phyloP scores from a whole-genome alignment of 2,329 filamentous ascomycete species.

The Claviceps sp. region DNA sequence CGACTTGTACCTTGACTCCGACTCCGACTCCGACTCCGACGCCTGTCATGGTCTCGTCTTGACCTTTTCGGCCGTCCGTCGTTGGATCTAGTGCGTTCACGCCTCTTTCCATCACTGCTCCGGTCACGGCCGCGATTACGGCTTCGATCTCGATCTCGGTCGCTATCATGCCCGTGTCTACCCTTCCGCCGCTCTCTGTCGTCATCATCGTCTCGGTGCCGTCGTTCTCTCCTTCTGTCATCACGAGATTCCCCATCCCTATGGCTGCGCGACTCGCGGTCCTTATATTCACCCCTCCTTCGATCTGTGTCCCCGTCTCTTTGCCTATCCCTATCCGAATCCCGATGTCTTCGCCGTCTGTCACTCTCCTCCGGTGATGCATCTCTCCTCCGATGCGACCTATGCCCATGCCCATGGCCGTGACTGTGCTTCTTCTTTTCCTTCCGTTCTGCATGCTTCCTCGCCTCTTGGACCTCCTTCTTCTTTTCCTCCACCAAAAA shows the following conservation, averaged over 20 bases:
- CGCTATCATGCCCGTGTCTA: conserved; percentile 8
- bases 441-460: conserved; percentile 36
- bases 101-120: conserved; percentile 13
- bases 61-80: conserved; percentile 15
- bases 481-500: conserved; percentile 85
- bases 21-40: conserved; percentile 11
- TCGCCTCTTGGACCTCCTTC: conserved; percentile 65
- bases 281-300: background rate
- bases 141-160: conserved; percentile 14
- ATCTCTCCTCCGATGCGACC: conserved; percentile 15
- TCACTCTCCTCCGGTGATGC: conserved; percentile 18
- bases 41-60: conserved; percentile 16
- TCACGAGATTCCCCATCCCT: conserved; percentile 7
- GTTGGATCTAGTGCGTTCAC: conserved; percentile 15
- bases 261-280: conserved; percentile 8
- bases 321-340: conserved; percentile 11
- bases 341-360: conserved; percentile 10
- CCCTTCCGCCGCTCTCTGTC: conserved; percentile 7
- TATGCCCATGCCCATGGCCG: conserved; percentile 16
- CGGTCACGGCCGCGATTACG: conserved; percentile 7
- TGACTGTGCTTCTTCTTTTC: conserved; percentile 34
- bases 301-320: conserved; percentile 9
- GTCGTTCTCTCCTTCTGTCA: conserved; percentile 13
- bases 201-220: conserved; percentile 12
- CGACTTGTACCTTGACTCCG: conserved; percentile 19